Base-by-base conservation (phyloP, 495 filamentous ascomycete species). In the Ramalina peruviana region DNA sequence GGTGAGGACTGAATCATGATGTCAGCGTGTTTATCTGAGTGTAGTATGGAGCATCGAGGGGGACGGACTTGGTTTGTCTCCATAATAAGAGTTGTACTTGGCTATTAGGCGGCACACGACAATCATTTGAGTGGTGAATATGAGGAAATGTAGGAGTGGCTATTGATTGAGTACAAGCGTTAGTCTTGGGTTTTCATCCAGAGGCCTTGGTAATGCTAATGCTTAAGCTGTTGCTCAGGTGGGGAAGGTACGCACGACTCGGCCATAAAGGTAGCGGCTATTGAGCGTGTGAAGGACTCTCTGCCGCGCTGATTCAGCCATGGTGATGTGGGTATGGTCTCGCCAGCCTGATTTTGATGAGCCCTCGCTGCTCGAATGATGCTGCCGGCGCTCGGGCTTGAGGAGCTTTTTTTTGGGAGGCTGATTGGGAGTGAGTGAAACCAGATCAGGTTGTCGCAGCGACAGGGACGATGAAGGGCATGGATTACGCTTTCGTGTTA, bases 11-110 rank as follows among this genome's bases (percentile, higher is more conserved):
- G 66, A 57, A 49, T 20, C 53, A 6, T 45, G 48, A 30, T 39
- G 51, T 51, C 19, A 54, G 61, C 67, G 63, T 53, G 23, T 45
- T 40, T 37, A 40, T 26, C 26, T 43, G 4, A 17, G 17, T 6
- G 9, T 17, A 46, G 40, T 21, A 33, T 33, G 40, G 47, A 40
- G 25, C 49, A 33, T n/a, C 27, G 46, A 38, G 33, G 26, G 43
- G 58, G 12, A 48, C 71, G 52, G 72, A 90, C 86, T 71, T 65
- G 89, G 89, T 59, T 83, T 84, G 56, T 82, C 79, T 46, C 82
- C 77, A 75, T 96, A 99, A 71, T 93, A 93, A 53, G 78, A 73
- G 67, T 94, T 94, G 71, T 94, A 99, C 57, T 88, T 88, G 54
- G 84, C 77, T 39, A 78, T 81, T 44, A 94, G 67, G 55, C 88